Evolutionary conservation across 352 stramenopile genomes (phyloP).

Genomic region (Globisporangium camurandrum): DNA sequence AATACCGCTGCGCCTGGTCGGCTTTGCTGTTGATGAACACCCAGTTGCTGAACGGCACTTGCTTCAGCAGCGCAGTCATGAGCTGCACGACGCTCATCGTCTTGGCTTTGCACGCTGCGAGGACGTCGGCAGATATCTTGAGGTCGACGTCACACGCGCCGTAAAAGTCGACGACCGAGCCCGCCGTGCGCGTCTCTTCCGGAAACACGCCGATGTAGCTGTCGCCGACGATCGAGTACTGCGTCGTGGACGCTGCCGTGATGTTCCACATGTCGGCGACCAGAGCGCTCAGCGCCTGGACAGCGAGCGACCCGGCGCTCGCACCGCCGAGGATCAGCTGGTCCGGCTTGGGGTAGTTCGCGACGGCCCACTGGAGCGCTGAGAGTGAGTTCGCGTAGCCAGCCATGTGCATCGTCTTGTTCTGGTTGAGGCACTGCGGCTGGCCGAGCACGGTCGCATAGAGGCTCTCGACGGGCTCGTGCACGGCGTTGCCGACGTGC

Average conservation of each 20-base stretch:
- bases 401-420: constrained; percentile 40
- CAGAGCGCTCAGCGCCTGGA: constrained; percentile 28
- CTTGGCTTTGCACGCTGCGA: constrained; percentile 16
- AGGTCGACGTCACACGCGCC: constrained; percentile 24
- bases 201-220: constrained; percentile 40
- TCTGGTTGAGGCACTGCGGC: constrained; percentile 21
- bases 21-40: constrained; percentile 54
- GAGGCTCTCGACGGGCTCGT: constrained; percentile 4
- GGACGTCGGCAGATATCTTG: constrained; percentile 9
- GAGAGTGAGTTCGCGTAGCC: constrained; percentile 61
- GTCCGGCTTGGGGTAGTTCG: constrained; percentile 51
- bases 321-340: constrained; percentile 39
- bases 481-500: constrained; percentile 36
- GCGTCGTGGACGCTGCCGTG: constrained; percentile 28
- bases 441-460: constrained; percentile 12
- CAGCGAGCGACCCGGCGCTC: constrained; percentile 45
- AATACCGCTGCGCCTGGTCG: constrained; percentile 49
- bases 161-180: constrained; percentile 27
- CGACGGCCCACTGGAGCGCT: constrained; percentile 44
- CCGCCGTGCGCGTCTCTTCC: constrained; percentile 11
- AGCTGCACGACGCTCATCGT: constrained; percentile 26
- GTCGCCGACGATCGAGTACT: constrained; percentile 30
- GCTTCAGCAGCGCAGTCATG: constrained; percentile 28
- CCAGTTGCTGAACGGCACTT: constrained; percentile 33
- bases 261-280: constrained; percentile 53